Evolutionary conservation across 2,329 filamentous ascomycete genomes (phyloP).

Genomic region (Neonectria punicea): DNA sequence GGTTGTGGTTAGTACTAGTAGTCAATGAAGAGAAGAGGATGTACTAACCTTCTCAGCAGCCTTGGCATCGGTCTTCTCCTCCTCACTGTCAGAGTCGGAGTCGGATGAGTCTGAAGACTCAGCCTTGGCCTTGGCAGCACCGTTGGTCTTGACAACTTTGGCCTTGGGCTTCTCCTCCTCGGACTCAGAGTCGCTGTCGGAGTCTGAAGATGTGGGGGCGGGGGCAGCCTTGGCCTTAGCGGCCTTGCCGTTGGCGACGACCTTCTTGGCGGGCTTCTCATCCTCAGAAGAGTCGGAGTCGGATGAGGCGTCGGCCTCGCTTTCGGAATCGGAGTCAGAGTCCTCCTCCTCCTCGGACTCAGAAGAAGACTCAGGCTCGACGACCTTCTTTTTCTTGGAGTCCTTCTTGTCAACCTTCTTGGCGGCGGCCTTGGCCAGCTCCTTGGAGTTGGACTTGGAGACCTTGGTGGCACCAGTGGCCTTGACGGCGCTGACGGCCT

Average conservation of each 20-base stretch:
- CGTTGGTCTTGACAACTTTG: conserved; percentile 43
- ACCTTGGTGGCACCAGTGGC: conserved; percentile 74
- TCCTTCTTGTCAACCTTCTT: conserved; percentile 59
- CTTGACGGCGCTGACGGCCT: conserved; percentile 68
- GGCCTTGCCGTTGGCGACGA: conserved; percentile 45
- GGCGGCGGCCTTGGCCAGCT: conserved; percentile 69
- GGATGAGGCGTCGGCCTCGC: conserved; percentile 29
- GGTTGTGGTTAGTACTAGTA: conserved; percentile 26
- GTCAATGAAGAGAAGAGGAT: not conserved
- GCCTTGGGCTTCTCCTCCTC: conserved; percentile 49
- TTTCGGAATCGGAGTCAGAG: conserved; percentile 40
- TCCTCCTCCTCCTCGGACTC: conserved; percentile 47
- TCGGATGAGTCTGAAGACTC: conserved; percentile 44
- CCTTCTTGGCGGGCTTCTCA: conserved; percentile 52
- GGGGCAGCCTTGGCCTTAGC: conserved; percentile 42
- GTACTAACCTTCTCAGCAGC: conserved; percentile 47
- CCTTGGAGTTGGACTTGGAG: conserved; percentile 74
- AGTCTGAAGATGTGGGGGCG: conserved; percentile 44
- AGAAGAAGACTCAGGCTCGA: conserved; percentile 53
- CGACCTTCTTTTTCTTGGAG: conserved; percentile 60
- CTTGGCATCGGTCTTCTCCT: conserved; percentile 50
- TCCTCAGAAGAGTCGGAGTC: conserved; percentile 55
- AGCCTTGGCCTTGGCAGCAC: conserved; percentile 41
- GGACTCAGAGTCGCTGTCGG: conserved; percentile 47
- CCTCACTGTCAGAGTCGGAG: conserved; percentile 50